Evolutionary conservation across 1,284 basidiomycete genomes (phyloP), one percentile per base, ranked within the genome.

Genomic region (Rhodotorula sp.): DNA sequence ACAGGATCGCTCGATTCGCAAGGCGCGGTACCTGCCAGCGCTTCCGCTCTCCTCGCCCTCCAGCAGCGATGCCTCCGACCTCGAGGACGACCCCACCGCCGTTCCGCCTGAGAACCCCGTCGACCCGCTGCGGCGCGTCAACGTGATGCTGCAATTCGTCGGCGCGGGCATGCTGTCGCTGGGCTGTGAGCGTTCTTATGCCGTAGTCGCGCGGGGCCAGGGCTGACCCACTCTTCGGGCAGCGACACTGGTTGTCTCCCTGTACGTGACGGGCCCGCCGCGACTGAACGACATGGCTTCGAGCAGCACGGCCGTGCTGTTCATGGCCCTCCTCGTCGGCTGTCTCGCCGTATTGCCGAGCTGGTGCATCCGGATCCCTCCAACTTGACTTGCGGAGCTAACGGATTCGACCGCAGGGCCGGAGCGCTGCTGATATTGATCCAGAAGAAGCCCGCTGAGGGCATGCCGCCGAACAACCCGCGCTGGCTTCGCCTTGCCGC

Each of bases 381-480:
- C 37, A 4, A 27, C 22, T 25, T 34, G 29, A 34, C 6, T 5
- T 8, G 32, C 55, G 17, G 12, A 7, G 0, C 0, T 32, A 4
- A 19, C 48, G 36, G 15, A 34, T n/a, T 10, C 15, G 8, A 2
- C 13, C 15, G 25, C 55, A 71, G 70, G 70, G 13, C 55, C 0
- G 63, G 58, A 1, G 66, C 61, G 0, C 3, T 56, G 0, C 22
- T 75, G 10, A 78, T 75, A 44, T 78, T 79, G 69, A 79, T 64
- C 78, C 78, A 72, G 64, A 77, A 67, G 66, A 75, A 46, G 72
- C 67, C 61, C 63, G 73, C 21, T 64, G 72, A 61, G 66, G 74
- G 44, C 71, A 71, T 37, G 63, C 77, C 44, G 62, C 78, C 67
- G 53, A 71, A 61, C 32, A 63, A 67, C 25, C 63, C 58, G 1